Base-by-base conservation (phyloP, 2,329 filamentous ascomycete species). In the Capronia epimyces region DNA sequence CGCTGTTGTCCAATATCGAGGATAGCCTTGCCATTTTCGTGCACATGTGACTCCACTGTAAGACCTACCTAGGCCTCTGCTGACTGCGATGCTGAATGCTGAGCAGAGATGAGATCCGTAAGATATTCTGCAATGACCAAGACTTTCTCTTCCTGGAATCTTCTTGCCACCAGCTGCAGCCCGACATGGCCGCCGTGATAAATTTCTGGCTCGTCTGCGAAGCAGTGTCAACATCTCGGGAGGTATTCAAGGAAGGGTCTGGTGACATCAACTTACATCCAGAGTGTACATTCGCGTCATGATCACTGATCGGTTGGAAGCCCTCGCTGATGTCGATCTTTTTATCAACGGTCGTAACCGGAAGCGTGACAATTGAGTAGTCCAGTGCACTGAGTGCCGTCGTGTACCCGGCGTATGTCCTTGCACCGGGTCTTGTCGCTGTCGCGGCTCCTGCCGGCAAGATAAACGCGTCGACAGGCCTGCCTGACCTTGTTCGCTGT, bases 71-170 rank as follows among this genome's bases (percentile, higher is more conserved):
- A n/a, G n/a, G n/a, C n/a, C n/a, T n/a, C n/a, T n/a, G n/a, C n/a
- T n/a, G n/a, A n/a, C n/a, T n/a, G n/a, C n/a, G n/a, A n/a, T n/a
- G n/a, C n/a, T n/a, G n/a, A n/a, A n/a, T n/a, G n/a, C n/a, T n/a
- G n/a, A n/a, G n/a, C n/a, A n/a, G n/a, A n/a, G n/a, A n/a, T n/a
- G n/a, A n/a, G n/a, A n/a, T n/a, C n/a, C n/a, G n/a, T n/a, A n/a
- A n/a, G n/a, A n/a, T n/a, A n/a, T n/a, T 27, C 24, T 5, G 43
- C 43, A 18, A 45, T n/a, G 7, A 15, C 43, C 9, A 45, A 10
- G 15, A 45, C 43, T 45, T 45, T 45, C 25, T 45, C 43, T 18
- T 44, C 42, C 16, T 44, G 21, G 21, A 44, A 21, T 44, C 42
- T 44, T 2, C 42, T 21, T 15, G 22, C 42, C 6, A 44, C 42